phyloP scores from a whole-genome alignment of 2,329 filamentous ascomycete genomes.

The Pseudovirgaria hyperparasitica region DNA sequence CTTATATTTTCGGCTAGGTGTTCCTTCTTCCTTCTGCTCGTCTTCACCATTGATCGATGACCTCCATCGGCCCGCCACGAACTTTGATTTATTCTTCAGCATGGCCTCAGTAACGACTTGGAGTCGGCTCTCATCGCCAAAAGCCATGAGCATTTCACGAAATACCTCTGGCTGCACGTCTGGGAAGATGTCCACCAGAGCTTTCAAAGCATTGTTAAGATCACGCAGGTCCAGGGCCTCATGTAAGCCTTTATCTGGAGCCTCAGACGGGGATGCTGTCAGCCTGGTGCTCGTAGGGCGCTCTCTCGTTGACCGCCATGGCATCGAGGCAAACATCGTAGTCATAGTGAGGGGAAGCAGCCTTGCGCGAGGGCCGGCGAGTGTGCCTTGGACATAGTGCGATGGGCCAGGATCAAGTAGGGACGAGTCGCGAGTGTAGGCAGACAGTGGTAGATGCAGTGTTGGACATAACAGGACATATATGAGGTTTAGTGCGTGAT shows the following conservation, averaged over 20 bases:
- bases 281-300: slow-evolving; percentile 6
- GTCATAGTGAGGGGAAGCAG: slow-evolving; percentile 13
- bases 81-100: slow-evolving; percentile 57
- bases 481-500: no score
- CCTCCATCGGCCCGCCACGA: slow-evolving; percentile 53
- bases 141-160: slow-evolving; percentile 63
- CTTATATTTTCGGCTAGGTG: slow-evolving; percentile 18
- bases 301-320: slow-evolving; percentile 14
- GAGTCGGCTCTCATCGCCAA: slow-evolving; percentile 63
- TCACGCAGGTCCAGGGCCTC: slow-evolving; percentile 52
- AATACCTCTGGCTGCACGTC: slow-evolving; percentile 74
- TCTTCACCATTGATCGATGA: slow-evolving; percentile 33
- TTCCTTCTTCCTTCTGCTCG: slow-evolving; percentile 21
- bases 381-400: no score
- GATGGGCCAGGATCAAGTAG: no score
- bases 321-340: slow-evolving; percentile 22
- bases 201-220: slow-evolving; percentile 57
- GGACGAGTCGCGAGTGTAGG: no score
- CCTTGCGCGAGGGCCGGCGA: no score
- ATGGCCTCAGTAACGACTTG: slow-evolving; percentile 67
- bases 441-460: no score
- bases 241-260: slow-evolving; percentile 6
- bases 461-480: no score
- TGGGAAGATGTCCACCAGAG: slow-evolving; percentile 61
- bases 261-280: slow-evolving; percentile 1